A percentile compares a stretch with the other conserved stretches of the same genome.
Conservation (phyloP, 495 filamentous ascomycete species). For the Baudoinia panamericana region DNA sequence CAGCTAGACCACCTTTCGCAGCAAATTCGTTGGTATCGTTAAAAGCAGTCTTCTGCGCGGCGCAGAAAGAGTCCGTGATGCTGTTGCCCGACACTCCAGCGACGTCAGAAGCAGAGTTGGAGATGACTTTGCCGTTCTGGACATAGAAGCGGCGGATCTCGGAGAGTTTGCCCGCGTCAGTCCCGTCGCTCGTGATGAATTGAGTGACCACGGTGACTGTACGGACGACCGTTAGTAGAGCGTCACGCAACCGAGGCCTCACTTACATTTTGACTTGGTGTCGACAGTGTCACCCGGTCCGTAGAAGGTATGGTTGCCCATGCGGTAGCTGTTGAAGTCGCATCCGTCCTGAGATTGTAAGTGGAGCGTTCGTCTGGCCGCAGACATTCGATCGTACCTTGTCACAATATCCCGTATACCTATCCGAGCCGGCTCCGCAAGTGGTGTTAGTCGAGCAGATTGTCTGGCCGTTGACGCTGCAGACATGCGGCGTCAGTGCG, state of each 20-base stretch:
- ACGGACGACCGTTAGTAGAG: no score
- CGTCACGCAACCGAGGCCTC: no score
- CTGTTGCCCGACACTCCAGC: constrained; percentile 38
- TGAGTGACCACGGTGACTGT: constrained; percentile 57
- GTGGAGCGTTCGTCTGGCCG: no score
- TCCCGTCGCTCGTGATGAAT: constrained; percentile 42
- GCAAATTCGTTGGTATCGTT: constrained; percentile 47
- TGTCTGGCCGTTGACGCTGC: constrained; percentile 21
- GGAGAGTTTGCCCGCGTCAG: constrained; percentile 33
- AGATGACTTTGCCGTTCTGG: constrained; percentile 45
- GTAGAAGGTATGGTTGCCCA: constrained; percentile 45
- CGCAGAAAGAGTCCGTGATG: constrained; percentile 52
- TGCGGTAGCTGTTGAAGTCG: constrained; percentile 49
- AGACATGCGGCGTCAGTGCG: constrained; percentile 28
- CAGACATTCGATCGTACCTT: no score
- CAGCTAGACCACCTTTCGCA: constrained; percentile 44
- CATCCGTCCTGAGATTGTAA: no score
- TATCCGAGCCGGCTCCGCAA: constrained; percentile 36
- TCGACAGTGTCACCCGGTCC: constrained; percentile 42
- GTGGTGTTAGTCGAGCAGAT: constrained; percentile 37
- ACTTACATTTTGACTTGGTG: constrained; percentile 41
- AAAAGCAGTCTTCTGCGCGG: constrained; percentile 45
- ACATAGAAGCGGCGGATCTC: constrained; percentile 51
- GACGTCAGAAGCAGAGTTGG: constrained; percentile 43
- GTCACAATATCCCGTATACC: constrained; percentile 47